Percentiles rank a stretch among this genome's conserved stretches.
Conservation (phyloP, 139 green algal species). For the Pycnococcus provasolii region DNA sequence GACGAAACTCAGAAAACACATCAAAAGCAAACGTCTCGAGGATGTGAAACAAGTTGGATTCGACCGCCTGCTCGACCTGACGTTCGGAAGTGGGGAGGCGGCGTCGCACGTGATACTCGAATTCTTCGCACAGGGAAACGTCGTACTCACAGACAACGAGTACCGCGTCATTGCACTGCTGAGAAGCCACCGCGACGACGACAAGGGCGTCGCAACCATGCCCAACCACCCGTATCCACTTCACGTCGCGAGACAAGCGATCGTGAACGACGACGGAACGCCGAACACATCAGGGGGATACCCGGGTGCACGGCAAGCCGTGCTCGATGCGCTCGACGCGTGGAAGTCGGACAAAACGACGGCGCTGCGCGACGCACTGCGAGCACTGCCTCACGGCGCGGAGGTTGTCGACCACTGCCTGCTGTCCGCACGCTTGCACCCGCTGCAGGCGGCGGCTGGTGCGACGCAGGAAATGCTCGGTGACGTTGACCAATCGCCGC, state of each 20-base stretch:
- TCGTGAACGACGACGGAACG: slow-evolving; percentile 16
- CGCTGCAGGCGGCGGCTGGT: no score
- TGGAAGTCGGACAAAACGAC: neutral
- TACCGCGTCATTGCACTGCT: slow-evolving; percentile 88
- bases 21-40: slow-evolving; percentile 5
- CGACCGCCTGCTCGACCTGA: slow-evolving; percentile 77
- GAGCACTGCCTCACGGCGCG: neutral
- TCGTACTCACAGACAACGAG: slow-evolving; percentile 76
- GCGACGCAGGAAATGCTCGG: no score
- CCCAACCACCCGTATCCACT: slow-evolving; percentile 59
- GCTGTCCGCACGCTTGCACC: neutral
- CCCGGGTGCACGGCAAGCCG: neutral
- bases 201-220: slow-evolving; percentile 65
- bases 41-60: neutral
- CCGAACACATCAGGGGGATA: neutral
- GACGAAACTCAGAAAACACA: neutral
- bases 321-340: slow-evolving; percentile 1
- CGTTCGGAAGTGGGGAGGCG: slow-evolving; percentile 70
- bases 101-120: slow-evolving; percentile 87
- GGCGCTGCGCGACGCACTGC: slow-evolving; percentile 9
- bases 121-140: slow-evolving; percentile 91
- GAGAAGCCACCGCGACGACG: slow-evolving; percentile 81
- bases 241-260: slow-evolving; percentile 8
- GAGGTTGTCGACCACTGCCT: slow-evolving; percentile 18
- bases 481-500: neutral